phyloP scores from a whole-genome alignment of 371 early-diverging fungal species.

The Mortierella sp. region DNA sequence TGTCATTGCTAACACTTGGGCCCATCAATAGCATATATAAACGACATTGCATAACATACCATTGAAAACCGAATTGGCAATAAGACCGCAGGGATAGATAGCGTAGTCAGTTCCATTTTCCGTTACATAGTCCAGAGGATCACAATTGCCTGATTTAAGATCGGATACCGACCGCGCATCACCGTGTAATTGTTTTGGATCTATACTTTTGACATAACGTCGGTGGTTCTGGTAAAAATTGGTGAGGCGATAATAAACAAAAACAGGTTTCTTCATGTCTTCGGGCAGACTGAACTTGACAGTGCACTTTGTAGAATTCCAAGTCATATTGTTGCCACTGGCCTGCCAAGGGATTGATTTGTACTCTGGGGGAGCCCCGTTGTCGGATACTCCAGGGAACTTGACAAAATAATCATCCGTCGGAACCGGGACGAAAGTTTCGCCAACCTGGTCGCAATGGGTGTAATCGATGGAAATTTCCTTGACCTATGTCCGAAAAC shows the following conservation, averaged over 20 bases:
- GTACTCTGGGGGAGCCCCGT: constrained; percentile 48
- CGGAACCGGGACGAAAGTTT: constrained; percentile 32
- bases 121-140: constrained; percentile 26
- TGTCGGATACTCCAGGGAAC: constrained; percentile 43
- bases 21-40: neutral
- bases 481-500: constrained; percentile 61
- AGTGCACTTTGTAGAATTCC: constrained; percentile 71
- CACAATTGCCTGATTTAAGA: constrained; percentile 32
- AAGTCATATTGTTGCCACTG: constrained; percentile 21
- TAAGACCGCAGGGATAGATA: constrained; percentile 98
- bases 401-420: constrained; percentile 54
- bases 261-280: constrained; percentile 83
- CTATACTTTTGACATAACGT: constrained; percentile 93
- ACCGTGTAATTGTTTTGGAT: constrained; percentile 88
- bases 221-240: constrained; percentile 99
- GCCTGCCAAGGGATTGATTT: constrained; percentile 15
- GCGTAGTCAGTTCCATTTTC: constrained; percentile 41
- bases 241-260: constrained; percentile 94
- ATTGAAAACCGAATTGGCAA: constrained; percentile 96
- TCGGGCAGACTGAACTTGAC: constrained; percentile 80
- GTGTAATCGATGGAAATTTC: constrained; percentile 95
- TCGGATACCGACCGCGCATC: constrained; percentile 53
- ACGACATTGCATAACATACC: constrained; percentile 15
- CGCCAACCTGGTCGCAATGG: constrained; percentile 67
- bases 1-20: neutral